Evolutionary conservation across 73 alveolate species (phyloP).

Genomic region (Effrenium voratum): DNA sequence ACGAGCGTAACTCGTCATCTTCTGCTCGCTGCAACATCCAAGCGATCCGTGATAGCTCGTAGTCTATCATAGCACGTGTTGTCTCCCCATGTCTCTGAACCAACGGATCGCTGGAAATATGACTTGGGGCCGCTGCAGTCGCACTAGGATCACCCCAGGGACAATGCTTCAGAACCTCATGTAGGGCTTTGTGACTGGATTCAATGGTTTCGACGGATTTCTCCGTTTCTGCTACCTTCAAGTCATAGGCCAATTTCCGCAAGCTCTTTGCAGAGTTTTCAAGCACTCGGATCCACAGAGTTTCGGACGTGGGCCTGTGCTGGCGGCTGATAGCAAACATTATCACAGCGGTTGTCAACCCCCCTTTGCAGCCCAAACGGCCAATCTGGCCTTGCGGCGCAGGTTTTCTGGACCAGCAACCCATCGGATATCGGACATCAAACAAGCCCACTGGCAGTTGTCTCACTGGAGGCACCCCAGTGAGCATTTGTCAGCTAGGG

Average conservation of each 20-base stretch:
- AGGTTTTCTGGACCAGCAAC: too few relatives aligned
- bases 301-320: not conserved
- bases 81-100: slow-evolving; percentile 20
- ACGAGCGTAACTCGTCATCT: not conserved
- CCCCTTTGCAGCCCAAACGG: too few relatives aligned
- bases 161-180: slow-evolving; percentile 23
- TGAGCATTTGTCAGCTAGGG: too few relatives aligned
- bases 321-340: too few relatives aligned
- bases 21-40: not conserved
- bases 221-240: not conserved
- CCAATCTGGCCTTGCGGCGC: too few relatives aligned
- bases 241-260: not conserved
- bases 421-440: too few relatives aligned
- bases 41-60: not conserved
- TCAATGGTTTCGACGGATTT: not conserved
- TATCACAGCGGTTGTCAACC: too few relatives aligned
- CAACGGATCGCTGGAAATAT: not conserved
- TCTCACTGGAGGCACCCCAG: too few relatives aligned
- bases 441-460: too few relatives aligned
- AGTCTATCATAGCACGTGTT: slow-evolving; percentile 8
- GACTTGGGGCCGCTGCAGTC: slow-evolving; percentile 35
- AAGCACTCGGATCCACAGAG: not conserved
- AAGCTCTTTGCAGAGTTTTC: not conserved
- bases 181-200: not conserved
- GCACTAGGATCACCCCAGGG: slow-evolving; percentile 82